Conservation (phyloP, 1,139 yeast genomes). For the Debaryomyces coudertii region DNA sequence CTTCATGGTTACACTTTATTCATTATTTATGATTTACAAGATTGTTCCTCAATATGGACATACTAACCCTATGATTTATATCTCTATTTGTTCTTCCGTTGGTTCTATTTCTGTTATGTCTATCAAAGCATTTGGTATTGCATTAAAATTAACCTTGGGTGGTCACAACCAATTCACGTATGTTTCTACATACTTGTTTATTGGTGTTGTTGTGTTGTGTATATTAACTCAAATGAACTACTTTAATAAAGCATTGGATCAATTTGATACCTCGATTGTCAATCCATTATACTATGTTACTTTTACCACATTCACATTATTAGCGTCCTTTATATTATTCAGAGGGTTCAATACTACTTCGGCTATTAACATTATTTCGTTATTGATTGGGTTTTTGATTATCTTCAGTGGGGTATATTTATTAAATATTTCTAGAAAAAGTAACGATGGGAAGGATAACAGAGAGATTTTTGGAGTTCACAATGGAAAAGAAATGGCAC, state of each 20-base stretch:
- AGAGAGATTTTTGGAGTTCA: conserved; percentile 68
- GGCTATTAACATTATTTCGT: conserved; percentile 80
- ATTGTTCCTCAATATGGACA: conserved; percentile 83
- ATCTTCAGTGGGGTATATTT: conserved; percentile 88
- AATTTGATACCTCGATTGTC: conserved; percentile 89
- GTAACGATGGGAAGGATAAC: conserved; percentile 50
- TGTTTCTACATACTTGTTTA: conserved; percentile 80
- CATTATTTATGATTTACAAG: conserved; percentile 78
- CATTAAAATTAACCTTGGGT: conserved; percentile 77
- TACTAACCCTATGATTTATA: conserved; percentile 85
- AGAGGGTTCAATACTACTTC: conserved; percentile 86
- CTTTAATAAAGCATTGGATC: conserved; percentile 91
- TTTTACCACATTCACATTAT: conserved; percentile 84
- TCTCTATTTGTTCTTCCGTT: conserved; percentile 86
- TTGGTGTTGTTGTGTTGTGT: conserved; percentile 76
- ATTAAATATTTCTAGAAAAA: conserved; percentile 76
- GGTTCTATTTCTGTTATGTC: conserved; percentile 93
- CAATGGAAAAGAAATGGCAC: conserved; percentile 57
- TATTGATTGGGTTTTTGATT: conserved; percentile 82
- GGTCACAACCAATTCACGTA: conserved; percentile 93
- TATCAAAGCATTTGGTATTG: conserved; percentile 92
- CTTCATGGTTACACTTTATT: conserved; percentile 61
- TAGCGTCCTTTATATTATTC: conserved; percentile 85
- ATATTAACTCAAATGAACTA: conserved; percentile 91
- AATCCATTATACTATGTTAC: conserved; percentile 91